phyloP scores from a whole-genome alignment of 108 stramenopile species.

The Cyclotella kingstonii region DNA sequence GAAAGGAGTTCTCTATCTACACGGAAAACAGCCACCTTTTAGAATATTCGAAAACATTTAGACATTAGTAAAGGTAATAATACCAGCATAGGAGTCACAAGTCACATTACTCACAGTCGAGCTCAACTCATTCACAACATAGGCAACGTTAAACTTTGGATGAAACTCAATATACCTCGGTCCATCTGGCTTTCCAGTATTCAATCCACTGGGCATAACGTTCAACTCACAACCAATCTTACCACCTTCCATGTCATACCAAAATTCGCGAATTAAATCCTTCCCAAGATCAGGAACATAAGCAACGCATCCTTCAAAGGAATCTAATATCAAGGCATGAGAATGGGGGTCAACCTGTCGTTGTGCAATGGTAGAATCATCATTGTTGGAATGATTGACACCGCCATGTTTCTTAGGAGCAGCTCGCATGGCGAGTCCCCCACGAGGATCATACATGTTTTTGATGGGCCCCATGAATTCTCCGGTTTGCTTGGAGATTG shows the following conservation, averaged over 20 bases:
- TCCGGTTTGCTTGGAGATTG: constrained; percentile 67
- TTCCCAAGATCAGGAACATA: constrained; percentile 92
- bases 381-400: constrained; percentile 86
- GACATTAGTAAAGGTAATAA: constrained; percentile 1
- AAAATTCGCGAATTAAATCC: constrained; percentile 82
- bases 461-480: constrained; percentile 55
- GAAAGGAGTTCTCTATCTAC: constrained; percentile 68
- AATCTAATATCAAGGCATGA: constrained; percentile 93
- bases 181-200: constrained; percentile 86
- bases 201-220: constrained; percentile 72
- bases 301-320: constrained; percentile 78
- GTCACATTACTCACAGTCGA: constrained; percentile 59
- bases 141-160: constrained; percentile 79
- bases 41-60: constrained; percentile 6
- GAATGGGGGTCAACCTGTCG: constrained; percentile 95
- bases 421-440: constrained; percentile 65
- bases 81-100: background rate
- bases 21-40: constrained; percentile 82
- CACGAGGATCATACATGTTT: constrained; percentile 41
- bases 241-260: constrained; percentile 61
- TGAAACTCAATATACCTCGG: constrained; percentile 91
- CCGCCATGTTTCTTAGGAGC: constrained; percentile 65
- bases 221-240: constrained; percentile 67
- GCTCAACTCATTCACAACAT: constrained; percentile 90
- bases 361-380: constrained; percentile 73